Conservation (phyloP, 1,139 yeast species). For the Yamadazyma diospyri region DNA sequence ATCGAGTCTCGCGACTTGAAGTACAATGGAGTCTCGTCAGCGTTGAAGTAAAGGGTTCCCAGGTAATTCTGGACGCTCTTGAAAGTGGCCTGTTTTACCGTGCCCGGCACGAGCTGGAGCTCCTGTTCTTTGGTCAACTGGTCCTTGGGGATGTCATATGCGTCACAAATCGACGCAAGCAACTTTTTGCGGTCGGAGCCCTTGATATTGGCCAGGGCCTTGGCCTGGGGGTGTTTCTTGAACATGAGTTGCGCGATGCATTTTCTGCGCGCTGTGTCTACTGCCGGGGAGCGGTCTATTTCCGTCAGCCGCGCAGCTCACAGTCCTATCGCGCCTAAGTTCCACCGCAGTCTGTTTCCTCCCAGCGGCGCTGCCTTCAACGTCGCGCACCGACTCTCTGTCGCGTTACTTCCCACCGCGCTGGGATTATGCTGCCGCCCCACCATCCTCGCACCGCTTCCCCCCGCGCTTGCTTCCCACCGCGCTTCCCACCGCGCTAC, state of each 20-base stretch:
- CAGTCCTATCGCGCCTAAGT: too few relatives aligned
- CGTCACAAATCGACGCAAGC: conserved; percentile 43
- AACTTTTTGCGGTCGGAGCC: conserved; percentile 75
- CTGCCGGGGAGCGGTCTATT: neutral
- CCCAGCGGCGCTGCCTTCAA: too few relatives aligned
- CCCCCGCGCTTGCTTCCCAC: too few relatives aligned
- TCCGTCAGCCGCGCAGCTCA: too few relatives aligned
- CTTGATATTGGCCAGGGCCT: conserved; percentile 76
- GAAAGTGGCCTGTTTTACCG: conserved; percentile 64
- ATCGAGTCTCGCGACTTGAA: conserved; percentile 55
- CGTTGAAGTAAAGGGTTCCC: conserved; percentile 67
- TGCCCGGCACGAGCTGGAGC: conserved; percentile 52
- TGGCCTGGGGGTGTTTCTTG: conserved; percentile 60
- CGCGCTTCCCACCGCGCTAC: too few relatives aligned
- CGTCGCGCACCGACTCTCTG: too few relatives aligned
- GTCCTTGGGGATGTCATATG: conserved; percentile 43
- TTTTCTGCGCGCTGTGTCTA: too few relatives aligned
- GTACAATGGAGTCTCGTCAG: conserved; percentile 67
- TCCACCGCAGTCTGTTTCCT: too few relatives aligned
- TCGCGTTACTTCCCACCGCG: too few relatives aligned
- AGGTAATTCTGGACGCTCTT: conserved; percentile 50
- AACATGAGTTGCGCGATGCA: conserved; percentile 48
- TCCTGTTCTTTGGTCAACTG: conserved; percentile 45
- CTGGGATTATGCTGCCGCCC: too few relatives aligned
- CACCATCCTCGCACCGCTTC: too few relatives aligned